phyloP scores from a whole-genome alignment of 2,329 filamentous ascomycete species.

The Pseudopithomyces chartarum region DNA sequence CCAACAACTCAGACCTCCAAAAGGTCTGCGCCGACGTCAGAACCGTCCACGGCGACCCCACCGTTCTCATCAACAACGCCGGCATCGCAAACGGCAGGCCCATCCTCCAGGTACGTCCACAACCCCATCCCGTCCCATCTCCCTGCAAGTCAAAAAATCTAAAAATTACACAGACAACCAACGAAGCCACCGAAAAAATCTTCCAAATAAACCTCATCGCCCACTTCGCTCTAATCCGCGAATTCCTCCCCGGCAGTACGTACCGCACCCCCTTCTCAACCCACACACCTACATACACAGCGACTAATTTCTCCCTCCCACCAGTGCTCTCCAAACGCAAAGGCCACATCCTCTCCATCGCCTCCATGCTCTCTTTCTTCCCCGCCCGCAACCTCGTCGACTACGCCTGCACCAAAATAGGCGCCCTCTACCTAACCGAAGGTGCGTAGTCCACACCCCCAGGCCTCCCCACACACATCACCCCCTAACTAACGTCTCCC shows the following conservation, averaged over 20 bases:
- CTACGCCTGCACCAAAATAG: slow-evolving; percentile 36
- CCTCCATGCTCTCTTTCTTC: slow-evolving; percentile 36
- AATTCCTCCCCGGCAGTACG: slow-evolving; percentile 32
- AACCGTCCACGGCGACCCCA: slow-evolving; percentile 26
- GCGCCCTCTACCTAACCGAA: slow-evolving; percentile 34
- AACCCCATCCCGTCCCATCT: neutral
- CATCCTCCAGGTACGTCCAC: slow-evolving; percentile 22
- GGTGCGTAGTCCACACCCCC: slow-evolving; percentile 11
- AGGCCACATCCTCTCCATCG: slow-evolving; percentile 37
- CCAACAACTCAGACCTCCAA: slow-evolving; percentile 21
- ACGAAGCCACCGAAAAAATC: slow-evolving; percentile 30
- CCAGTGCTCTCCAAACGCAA: slow-evolving; percentile 30
- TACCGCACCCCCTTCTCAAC: too few relatives aligned
- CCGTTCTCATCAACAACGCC: slow-evolving; percentile 40
- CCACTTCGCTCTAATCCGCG: slow-evolving; percentile 33
- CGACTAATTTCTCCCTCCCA: too few relatives aligned
- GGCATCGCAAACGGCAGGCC: slow-evolving; percentile 29
- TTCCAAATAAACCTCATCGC: slow-evolving; percentile 38
- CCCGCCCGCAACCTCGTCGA: slow-evolving; percentile 29
- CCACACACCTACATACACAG: too few relatives aligned
- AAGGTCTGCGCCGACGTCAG: slow-evolving; percentile 25
- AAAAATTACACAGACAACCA: slow-evolving; percentile 22
- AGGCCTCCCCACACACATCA: neutral
- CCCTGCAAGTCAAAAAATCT: neutral
- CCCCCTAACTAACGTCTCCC: neutral